Percentiles rank a stretch among this genome's conserved stretches.
phyloP scores from a whole-genome alignment of 2,329 filamentous ascomycete genomes.

The Cordyceps tenuipes region DNA sequence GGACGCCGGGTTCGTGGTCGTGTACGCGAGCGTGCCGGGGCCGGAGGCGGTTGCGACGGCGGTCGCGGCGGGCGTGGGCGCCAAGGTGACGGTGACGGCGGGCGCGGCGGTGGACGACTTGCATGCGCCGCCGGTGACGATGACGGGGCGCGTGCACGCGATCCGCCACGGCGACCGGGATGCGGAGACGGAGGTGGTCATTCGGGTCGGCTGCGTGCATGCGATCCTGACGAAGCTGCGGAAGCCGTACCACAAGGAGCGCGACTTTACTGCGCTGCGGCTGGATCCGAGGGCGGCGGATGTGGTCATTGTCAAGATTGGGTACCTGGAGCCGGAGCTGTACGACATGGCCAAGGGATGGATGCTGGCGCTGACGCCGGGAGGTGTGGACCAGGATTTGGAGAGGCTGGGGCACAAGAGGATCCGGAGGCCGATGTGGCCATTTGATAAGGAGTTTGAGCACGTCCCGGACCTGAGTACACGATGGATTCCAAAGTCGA shows the following conservation, averaged over 20 bases:
- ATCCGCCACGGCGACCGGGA: slow-evolving; percentile 42
- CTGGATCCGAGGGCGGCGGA: slow-evolving; percentile 37
- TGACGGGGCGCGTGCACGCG: slow-evolving; percentile 41
- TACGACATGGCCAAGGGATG: slow-evolving; percentile 45
- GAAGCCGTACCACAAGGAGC: slow-evolving; percentile 46
- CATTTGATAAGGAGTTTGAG: slow-evolving; percentile 19
- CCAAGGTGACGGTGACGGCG: slow-evolving; percentile 40
- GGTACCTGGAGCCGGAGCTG: slow-evolving; percentile 46
- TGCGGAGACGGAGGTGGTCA: slow-evolving; percentile 38
- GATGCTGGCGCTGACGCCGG: slow-evolving; percentile 46
- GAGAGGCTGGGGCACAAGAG: slow-evolving; percentile 37
- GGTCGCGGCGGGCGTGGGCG: slow-evolving; percentile 36
- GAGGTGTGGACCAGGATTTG: slow-evolving; percentile 46
- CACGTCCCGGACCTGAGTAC: slow-evolving; percentile 14
- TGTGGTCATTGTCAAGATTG: slow-evolving; percentile 48
- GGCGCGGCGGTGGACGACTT: slow-evolving; percentile 41
- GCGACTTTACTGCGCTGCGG: slow-evolving; percentile 40
- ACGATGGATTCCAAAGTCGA: slow-evolving; percentile 17
- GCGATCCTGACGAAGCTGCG: slow-evolving; percentile 43
- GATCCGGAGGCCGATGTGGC: slow-evolving; percentile 39
- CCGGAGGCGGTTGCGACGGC: slow-evolving; percentile 33
- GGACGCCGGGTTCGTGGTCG: slow-evolving; percentile 31
- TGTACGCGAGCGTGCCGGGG: slow-evolving; percentile 46
- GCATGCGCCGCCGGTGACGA: slow-evolving; percentile 39
- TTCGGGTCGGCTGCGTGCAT: slow-evolving; percentile 41